These are phyloP conservation scores for Nitzschia sp. DNA, from an alignment of 108 stramenopile genomes.

Conservation along the genomic window DNA sequence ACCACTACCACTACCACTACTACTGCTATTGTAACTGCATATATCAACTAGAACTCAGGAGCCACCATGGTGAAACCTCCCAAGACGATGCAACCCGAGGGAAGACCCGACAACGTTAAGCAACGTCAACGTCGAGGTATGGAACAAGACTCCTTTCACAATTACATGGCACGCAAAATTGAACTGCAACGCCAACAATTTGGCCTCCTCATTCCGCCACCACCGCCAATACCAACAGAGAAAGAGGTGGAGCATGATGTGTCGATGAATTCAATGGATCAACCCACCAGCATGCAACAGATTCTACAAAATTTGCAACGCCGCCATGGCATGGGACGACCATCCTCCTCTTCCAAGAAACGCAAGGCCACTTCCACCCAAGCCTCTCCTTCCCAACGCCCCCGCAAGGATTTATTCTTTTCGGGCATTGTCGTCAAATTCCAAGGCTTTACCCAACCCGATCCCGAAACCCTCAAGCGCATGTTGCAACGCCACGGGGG, in stretches of 20 bases:
- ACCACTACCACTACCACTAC: no score
- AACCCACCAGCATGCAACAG: neutral
- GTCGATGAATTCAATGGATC: neutral
- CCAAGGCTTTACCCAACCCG: constrained; percentile 75
- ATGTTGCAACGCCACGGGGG: constrained; percentile 77
- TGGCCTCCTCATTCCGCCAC: constrained; percentile 68
- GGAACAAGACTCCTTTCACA: constrained; percentile 70
- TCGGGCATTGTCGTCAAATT: constrained; percentile 69
- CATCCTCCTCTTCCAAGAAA: neutral
- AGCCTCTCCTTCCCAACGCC: constrained; percentile 6
- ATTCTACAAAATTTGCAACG: constrained; percentile 25
- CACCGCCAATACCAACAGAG: constrained; percentile 52
- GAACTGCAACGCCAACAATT: constrained; percentile 74
- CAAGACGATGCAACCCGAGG: constrained; percentile 49
- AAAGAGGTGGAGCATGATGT: no score
- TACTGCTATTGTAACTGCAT: no score
- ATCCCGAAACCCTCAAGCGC: constrained; percentile 65
- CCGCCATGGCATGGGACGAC: constrained; percentile 26
- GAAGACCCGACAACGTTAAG: no score
- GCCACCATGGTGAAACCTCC: constrained; percentile 50
- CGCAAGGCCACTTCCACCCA: neutral
- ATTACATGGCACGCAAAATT: constrained; percentile 84
- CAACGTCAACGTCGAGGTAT: constrained; percentile 21
- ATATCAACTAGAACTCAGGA: no score
- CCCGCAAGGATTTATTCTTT: constrained; percentile 73